Conservation (phyloP, 225 moss, liverwort and hornwort genomes). For the Polytrichum commune region DNA sequence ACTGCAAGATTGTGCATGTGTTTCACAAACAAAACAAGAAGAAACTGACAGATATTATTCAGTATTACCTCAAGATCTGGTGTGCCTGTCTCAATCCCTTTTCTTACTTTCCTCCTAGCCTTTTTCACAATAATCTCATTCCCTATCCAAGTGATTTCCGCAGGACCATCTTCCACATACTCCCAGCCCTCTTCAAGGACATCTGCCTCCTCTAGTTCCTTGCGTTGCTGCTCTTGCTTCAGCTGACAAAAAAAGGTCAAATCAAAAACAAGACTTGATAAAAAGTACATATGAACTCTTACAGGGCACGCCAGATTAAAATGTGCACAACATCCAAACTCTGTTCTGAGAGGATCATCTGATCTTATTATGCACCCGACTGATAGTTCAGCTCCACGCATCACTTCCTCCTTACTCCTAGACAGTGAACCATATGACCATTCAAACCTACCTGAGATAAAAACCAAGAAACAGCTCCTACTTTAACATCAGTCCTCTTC, state of each 20-base stretch:
- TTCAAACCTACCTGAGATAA: not conserved
- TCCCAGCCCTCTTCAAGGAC: conserved; percentile 63
- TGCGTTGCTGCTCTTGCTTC: conserved; percentile 39
- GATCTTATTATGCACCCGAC: not conserved
- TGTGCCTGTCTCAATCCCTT: conserved; percentile 16
- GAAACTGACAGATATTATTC: too few relatives aligned
- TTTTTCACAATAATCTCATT: conserved; percentile 94
- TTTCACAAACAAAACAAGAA: not conserved
- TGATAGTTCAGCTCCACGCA: not conserved
- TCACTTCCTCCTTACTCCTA: too few relatives aligned
- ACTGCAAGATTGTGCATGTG: not conserved
- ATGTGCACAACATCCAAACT: not conserved
- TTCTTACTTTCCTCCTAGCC: conserved; percentile 51
- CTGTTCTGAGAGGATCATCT: not conserved
- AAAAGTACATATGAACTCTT: conserved; percentile 2
- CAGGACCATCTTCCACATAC: conserved; percentile 87
- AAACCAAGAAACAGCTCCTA: not conserved
- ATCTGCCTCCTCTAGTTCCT: conserved; percentile 50
- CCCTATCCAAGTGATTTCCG: conserved; percentile 94
- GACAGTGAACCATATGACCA: not conserved
- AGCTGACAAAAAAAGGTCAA: conserved; percentile 17
- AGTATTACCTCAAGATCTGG: conserved; percentile 36
- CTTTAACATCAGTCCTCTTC: too few relatives aligned
- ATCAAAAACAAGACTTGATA: not conserved
- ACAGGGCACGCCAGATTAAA: conserved; percentile 5